Evolutionary conservation across 345 rosid species (phyloP).

Genomic region (Rubroshorea leprosula): DNA sequence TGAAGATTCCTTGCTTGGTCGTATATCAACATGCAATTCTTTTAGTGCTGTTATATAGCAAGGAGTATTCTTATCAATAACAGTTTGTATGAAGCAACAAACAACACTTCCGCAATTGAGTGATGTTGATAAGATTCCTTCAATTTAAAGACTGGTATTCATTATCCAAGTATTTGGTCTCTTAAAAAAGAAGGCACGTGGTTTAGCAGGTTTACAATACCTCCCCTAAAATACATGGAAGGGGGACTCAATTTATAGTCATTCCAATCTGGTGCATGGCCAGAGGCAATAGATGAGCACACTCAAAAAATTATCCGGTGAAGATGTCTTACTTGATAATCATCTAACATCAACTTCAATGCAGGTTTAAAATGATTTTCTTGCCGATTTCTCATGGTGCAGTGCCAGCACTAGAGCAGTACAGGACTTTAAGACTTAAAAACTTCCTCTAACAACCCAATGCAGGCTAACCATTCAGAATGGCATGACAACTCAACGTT

Average conservation of each 20-base stretch:
- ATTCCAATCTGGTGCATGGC: background rate
- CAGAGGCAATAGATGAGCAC: background rate
- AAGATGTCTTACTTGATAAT: background rate
- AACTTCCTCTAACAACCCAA: background rate
- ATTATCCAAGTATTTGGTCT: no score
- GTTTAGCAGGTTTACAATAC: no score
- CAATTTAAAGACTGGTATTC: no score
- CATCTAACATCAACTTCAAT: background rate
- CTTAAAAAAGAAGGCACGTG: background rate
- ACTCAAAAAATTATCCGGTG: background rate
- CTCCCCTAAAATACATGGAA: background rate
- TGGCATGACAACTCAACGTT: background rate
- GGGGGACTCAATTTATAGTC: background rate
- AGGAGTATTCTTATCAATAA: no score
- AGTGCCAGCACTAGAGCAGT: background rate
- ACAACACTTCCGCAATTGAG: no score
- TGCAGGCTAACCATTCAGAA: background rate
- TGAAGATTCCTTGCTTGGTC: no score
- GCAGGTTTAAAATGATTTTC: background rate
- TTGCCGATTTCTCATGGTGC: conserved; percentile 4
- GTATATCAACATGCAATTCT: no score
- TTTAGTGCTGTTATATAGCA: no score
- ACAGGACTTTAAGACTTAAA: background rate
- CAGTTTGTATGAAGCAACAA: no score
- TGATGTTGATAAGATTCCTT: no score